Percentiles rank a stretch among this genome's conserved stretches.
Conservation (phyloP, 1,284 basidiomycete species). For the Cryptococcus sp. region DNA sequence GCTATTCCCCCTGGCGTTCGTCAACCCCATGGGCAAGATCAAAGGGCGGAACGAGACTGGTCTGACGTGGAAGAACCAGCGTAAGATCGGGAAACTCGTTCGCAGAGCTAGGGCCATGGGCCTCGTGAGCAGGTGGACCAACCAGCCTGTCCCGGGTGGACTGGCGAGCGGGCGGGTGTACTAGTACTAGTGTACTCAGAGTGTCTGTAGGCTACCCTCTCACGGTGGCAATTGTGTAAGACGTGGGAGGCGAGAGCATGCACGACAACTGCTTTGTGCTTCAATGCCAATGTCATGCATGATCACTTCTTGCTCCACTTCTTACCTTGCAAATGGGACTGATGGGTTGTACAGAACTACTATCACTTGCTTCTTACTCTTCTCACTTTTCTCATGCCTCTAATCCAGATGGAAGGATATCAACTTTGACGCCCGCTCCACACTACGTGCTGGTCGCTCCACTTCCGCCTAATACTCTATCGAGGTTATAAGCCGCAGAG, state of each 20-base stretch:
- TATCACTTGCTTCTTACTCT: no score
- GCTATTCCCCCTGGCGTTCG: slow-evolving; percentile 65
- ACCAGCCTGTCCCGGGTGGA: slow-evolving; percentile 25
- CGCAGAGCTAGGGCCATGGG: slow-evolving; percentile 92
- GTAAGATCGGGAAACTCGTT: slow-evolving; percentile 81
- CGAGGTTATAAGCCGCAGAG: slow-evolving; percentile 54
- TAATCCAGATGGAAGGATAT: no score
- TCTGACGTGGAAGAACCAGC: slow-evolving; percentile 79
- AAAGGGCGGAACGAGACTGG: slow-evolving; percentile 67
- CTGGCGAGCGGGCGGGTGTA: slow-evolving; percentile 5
- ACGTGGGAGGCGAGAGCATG: no score
- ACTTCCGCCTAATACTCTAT: slow-evolving; percentile 37
- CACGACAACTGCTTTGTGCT: no score
- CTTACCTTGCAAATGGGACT: no score
- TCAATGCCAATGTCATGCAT: no score
- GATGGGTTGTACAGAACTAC: no score
- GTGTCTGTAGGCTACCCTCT: no score
- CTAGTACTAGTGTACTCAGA: no score
- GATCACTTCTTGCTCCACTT: no score
- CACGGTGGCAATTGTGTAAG: no score
- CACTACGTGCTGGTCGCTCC: slow-evolving; percentile 1
- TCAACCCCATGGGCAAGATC: slow-evolving; percentile 86
- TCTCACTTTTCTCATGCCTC: no score
- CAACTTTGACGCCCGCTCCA: not conserved
- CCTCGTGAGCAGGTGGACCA: slow-evolving; percentile 63